phyloP scores from a whole-genome alignment of 2,329 filamentous ascomycete species.

The Leptodontidium sp. region DNA sequence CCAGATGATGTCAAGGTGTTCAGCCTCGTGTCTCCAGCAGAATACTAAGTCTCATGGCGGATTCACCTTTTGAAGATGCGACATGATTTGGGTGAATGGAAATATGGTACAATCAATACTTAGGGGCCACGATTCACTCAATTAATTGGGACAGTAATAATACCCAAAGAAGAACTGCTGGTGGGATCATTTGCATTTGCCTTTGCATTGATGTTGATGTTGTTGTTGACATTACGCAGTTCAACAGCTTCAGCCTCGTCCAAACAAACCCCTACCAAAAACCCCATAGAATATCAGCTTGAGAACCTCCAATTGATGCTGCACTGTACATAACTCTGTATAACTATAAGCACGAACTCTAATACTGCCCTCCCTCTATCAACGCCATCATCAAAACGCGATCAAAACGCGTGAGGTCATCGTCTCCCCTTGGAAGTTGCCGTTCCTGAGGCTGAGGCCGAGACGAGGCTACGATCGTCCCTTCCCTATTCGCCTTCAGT shows the following conservation, averaged over 20 bases:
- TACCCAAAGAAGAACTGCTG: too few relatives aligned
- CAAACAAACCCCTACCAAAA: background rate
- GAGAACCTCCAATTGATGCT: background rate
- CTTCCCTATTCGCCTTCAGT: slow-evolving; percentile 2
- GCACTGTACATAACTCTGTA: background rate
- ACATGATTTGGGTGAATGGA: background rate
- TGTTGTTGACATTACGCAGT: background rate
- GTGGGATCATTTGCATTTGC: too few relatives aligned
- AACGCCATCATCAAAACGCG: background rate
- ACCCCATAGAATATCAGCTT: background rate
- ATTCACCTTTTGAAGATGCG: slow-evolving; percentile 2
- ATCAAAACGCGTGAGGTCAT: background rate
- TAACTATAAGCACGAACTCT: too few relatives aligned
- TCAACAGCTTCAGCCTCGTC: background rate
- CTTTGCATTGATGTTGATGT: background rate
- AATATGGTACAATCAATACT: background rate
- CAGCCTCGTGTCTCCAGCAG: background rate
- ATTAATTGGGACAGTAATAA: background rate
- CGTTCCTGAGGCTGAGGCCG: background rate
- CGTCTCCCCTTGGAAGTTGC: background rate
- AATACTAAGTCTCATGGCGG: background rate
- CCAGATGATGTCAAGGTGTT: background rate
- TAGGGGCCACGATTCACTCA: background rate
- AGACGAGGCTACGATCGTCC: slow-evolving; percentile 10
- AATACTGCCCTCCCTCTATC: too few relatives aligned